A percentile compares a stretch with the other conserved stretches of the same genome.
phyloP scores from a whole-genome alignment of 768 basidiomycete species.

The Rhodotorula graminis region DNA sequence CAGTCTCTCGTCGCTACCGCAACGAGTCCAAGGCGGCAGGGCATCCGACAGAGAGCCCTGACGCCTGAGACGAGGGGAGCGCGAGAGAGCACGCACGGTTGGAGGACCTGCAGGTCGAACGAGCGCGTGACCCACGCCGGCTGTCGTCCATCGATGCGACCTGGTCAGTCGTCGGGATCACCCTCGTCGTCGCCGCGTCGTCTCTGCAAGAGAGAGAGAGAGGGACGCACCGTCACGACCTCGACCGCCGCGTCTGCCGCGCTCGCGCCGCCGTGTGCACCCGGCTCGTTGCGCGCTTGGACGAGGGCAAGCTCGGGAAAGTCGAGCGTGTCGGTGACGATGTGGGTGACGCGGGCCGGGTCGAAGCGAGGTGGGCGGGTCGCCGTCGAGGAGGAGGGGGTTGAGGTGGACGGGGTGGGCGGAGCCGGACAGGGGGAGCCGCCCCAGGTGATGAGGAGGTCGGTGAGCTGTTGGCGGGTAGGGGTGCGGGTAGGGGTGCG shows the following conservation, averaged over 20 bases:
- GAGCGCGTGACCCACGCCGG: conserved; percentile 65
- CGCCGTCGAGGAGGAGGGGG: neutral
- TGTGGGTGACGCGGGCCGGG: conserved; percentile 52
- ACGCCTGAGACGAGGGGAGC: neutral
- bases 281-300: too few species aligned
- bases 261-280: too few species aligned
- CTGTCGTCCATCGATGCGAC: conserved; percentile 5
- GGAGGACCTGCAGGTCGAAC: conserved; percentile 56
- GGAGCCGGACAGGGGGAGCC: conserved; percentile 23
- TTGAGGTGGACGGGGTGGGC: neutral
- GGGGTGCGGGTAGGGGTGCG: too few species aligned
- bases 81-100: conserved; percentile 52
- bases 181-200: too few species aligned
- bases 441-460: conserved; percentile 19
- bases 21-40: too few species aligned
- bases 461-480: conserved; percentile 15
- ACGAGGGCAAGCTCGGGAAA: conserved; percentile 58
- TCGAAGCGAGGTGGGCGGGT: conserved; percentile 26
- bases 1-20: neutral
- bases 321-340: conserved; percentile 58
- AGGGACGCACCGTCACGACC: conserved; percentile 22
- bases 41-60: too few species aligned
- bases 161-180: too few species aligned
- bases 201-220: neutral
- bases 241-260: conserved; percentile 1